Percentiles rank a stretch among this genome's conserved stretches.
phyloP scores from a whole-genome alignment of 179 eudicot genomes.

The Dionaea muscipula region DNA sequence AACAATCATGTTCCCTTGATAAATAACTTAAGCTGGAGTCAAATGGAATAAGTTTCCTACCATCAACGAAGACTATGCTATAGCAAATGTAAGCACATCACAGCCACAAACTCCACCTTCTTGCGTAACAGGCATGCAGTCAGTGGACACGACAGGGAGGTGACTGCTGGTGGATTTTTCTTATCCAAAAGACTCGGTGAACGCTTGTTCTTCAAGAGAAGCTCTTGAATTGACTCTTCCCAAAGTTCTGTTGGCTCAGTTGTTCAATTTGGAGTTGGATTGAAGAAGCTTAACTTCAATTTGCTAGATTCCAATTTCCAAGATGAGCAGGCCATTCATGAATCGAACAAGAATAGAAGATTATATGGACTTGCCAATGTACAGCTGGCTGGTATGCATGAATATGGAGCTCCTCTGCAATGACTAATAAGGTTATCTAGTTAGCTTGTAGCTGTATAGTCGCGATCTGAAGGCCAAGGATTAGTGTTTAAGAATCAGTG shows the following conservation, averaged over 20 bases:
- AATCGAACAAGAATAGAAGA: too few relatives aligned
- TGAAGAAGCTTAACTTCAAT: too few relatives aligned
- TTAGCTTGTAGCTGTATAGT: too few relatives aligned
- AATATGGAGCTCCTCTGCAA: too few relatives aligned
- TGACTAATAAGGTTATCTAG: too few relatives aligned
- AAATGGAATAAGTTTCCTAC: conserved; percentile 53
- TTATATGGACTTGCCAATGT: conserved; percentile 5
- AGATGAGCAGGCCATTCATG: too few relatives aligned
- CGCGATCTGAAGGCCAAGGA: too few relatives aligned
- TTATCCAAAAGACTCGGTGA: not conserved
- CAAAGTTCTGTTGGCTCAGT: too few relatives aligned
- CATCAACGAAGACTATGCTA: conserved; percentile 38
- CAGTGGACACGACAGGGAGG: conserved; percentile 23
- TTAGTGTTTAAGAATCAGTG: too few relatives aligned
- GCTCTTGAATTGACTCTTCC: not conserved
- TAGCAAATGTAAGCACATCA: conserved; percentile 32
- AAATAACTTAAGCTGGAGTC: conserved; percentile 30
- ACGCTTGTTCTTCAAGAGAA: not conserved
- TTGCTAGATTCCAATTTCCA: too few relatives aligned
- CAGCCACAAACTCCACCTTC: conserved; percentile 46
- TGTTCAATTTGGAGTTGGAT: too few relatives aligned
- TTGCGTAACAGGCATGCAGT: conserved; percentile 23
- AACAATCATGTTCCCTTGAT: too few relatives aligned
- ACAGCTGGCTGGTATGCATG: conserved; percentile 11
- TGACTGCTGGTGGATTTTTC: conserved; percentile 15